phyloP scores from a whole-genome alignment of 371 early-diverging fungal genomes.

The Rhizopus microsporus region DNA sequence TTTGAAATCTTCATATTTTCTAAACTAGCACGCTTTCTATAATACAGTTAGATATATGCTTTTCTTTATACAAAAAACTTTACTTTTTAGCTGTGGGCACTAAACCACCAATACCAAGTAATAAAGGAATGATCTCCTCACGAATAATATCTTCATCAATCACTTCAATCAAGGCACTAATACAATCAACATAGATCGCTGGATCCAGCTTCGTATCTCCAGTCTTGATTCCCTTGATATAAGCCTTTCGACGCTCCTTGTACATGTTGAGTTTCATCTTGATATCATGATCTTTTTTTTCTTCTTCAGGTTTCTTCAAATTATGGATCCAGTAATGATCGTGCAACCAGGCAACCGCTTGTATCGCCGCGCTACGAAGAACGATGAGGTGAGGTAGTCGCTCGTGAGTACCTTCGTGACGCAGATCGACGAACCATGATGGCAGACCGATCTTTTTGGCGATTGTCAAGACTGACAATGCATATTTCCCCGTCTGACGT shows the following conservation, averaged over 20 bases:
- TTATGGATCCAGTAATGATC: constrained; percentile 48
- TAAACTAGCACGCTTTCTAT: constrained; percentile 38
- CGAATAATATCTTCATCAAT: constrained; percentile 15
- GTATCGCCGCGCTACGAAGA: constrained; percentile 52
- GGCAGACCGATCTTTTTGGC: constrained; percentile 63
- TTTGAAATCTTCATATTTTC: constrained; percentile 36
- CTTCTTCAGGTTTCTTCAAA: constrained; percentile 11
- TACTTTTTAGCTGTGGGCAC: constrained; percentile 51
- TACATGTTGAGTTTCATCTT: constrained; percentile 33
- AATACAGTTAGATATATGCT: neutral
- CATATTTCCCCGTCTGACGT: constrained; percentile 53
- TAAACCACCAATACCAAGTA: constrained; percentile 46
- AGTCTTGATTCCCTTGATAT: constrained; percentile 23
- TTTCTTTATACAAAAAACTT: neutral
- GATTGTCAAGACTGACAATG: constrained; percentile 52
- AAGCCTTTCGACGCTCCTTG: constrained; percentile 41
- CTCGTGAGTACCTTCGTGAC: constrained; percentile 71
- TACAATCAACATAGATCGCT: constrained; percentile 16
- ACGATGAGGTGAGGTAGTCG: constrained; percentile 59
- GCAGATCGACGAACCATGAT: constrained; percentile 66
- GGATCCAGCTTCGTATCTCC: constrained; percentile 7
- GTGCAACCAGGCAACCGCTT: constrained; percentile 56
- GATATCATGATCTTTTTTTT: constrained; percentile 13
- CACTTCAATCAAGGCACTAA: constrained; percentile 13
- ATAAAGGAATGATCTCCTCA: constrained; percentile 29